Evolutionary conservation across 192 early-diverging fungal species (phyloP).

Genomic region (Coemansia sp.): DNA sequence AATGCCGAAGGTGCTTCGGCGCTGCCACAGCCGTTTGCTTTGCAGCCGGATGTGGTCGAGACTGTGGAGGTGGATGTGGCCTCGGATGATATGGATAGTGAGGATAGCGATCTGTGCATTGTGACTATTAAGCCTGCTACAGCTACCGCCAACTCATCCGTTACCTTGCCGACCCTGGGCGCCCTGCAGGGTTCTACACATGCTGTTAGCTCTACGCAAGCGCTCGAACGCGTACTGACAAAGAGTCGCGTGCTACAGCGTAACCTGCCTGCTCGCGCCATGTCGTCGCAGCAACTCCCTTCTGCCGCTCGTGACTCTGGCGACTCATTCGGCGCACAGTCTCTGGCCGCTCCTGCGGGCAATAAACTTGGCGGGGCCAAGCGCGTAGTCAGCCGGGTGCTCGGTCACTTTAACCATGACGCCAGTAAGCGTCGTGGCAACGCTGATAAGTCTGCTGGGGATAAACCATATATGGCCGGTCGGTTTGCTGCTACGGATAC

Average conservation of each 20-base stretch:
- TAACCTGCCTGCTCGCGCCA: constrained; percentile 2
- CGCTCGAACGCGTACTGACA: constrained; percentile 29
- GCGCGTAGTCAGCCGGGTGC: constrained; percentile 39
- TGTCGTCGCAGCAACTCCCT: constrained; percentile 2
- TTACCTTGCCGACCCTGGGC: no score
- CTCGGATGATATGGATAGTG: constrained; percentile 11
- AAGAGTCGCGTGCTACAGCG: constrained; percentile 37
- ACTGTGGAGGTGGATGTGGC: background rate
- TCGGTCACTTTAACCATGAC: constrained; percentile 26
- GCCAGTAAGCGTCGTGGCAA: background rate
- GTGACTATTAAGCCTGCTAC: constrained; percentile 26
- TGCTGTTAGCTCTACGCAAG: constrained; percentile 10
- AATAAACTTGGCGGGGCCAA: constrained; percentile 20
- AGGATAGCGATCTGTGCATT: constrained; percentile 41
- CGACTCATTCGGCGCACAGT: constrained; percentile 17
- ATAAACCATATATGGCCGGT: constrained; percentile 32
- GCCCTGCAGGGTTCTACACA: constrained; percentile 18
- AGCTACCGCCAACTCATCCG: no score
- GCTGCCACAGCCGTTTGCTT: background rate
- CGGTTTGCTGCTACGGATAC: constrained; percentile 42
- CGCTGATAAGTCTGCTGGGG: background rate
- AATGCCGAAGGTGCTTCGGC: no score
- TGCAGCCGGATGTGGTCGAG: background rate
- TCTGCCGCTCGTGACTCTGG: constrained; percentile 17
- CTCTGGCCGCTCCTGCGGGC: constrained; percentile 1